Conservation (phyloP, 139 green algal species). For the Micractinium sp. region DNA sequence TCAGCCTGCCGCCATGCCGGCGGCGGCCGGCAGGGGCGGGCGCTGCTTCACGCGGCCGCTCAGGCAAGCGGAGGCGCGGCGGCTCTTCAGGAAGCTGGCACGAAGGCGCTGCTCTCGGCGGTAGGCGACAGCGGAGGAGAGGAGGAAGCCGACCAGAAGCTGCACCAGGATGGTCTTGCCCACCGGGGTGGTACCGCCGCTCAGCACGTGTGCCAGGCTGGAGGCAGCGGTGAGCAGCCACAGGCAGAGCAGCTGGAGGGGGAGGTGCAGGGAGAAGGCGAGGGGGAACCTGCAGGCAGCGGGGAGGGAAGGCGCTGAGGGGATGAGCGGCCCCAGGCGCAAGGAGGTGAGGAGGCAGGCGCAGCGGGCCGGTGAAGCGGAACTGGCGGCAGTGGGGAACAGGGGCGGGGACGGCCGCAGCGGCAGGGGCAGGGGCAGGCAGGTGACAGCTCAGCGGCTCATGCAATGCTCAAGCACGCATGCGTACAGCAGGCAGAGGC, state of each 20-base stretch:
- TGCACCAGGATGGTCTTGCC: neutral
- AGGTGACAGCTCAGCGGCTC: neutral
- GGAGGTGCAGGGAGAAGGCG: conserved; percentile 28
- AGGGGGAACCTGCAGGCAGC: conserved; percentile 24
- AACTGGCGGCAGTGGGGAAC: too few species aligned
- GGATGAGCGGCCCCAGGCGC: neutral
- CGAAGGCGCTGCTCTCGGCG: neutral
- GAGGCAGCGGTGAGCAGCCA: conserved; percentile 10
- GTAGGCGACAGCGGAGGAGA: neutral
- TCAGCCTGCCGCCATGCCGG: neutral
- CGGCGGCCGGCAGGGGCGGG: too few species aligned
- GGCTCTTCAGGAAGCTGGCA: neutral
- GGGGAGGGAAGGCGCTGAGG: neutral
- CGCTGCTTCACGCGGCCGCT: neutral
- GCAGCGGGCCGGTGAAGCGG: neutral
- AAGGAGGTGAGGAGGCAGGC: neutral
- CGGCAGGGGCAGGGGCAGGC: neutral
- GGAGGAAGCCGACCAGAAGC: conserved; percentile 10
- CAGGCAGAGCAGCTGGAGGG: conserved; percentile 29
- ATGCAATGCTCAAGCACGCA: neutral
- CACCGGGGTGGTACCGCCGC: neutral
- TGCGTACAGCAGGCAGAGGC: neutral
- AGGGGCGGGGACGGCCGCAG: neutral
- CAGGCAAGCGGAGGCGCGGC: neutral
- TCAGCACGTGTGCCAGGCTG: neutral